Evolutionary conservation across 73 alveolate genomes (phyloP), one percentile per base, ranked within the genome.

Genomic region (Blepharisma japonicum): DNA sequence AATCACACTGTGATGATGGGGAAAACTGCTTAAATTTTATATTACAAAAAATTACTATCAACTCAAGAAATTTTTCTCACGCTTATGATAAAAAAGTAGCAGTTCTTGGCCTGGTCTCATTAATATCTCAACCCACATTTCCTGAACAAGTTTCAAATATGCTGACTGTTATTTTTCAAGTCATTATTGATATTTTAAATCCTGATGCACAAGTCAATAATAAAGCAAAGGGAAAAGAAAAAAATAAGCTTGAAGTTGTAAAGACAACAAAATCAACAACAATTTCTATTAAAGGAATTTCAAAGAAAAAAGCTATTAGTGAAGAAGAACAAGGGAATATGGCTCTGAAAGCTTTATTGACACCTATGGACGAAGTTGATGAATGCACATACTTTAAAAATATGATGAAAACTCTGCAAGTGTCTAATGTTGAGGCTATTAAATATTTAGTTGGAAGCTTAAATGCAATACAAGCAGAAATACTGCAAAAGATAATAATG

Each of bases 251-350:
- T 1, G 42, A 32, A 32, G 42, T 32, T 32, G 42, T 32, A 3
- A 32, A 32, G 3, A 32, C 42, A 32, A 32, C 42, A 32, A 32
- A 32, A 32, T 32, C 42, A 0, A 32, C 42, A 32, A 32, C 42
- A 32, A 32, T 32, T 32, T 32, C 42, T 32, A 32, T 32, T 32
- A 32, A 32, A 32, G 42, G 42, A 32, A 32, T 32, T 32, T 32
- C 42, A 32, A 32, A 32, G 42, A 32, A 32, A 32, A 32, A 32
- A 32, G 42, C 42, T 32, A 32, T 18, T 39, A 45, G 68, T 70
- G 80, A 70, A 45, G 80, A 70, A 70, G n/a, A 9, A 14, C 55
- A 70, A 70, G 80, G 79, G 20, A 45, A 70, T n/a, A 9, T 70
- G 32, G 56, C 80, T 25, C 4, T 70, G 45, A 70, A 18, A 7